Percentiles rank a stretch among this genome's conserved stretches.
phyloP scores from a whole-genome alignment of 164 flowering plant genomes.

The Kingdonia uniflora region DNA sequence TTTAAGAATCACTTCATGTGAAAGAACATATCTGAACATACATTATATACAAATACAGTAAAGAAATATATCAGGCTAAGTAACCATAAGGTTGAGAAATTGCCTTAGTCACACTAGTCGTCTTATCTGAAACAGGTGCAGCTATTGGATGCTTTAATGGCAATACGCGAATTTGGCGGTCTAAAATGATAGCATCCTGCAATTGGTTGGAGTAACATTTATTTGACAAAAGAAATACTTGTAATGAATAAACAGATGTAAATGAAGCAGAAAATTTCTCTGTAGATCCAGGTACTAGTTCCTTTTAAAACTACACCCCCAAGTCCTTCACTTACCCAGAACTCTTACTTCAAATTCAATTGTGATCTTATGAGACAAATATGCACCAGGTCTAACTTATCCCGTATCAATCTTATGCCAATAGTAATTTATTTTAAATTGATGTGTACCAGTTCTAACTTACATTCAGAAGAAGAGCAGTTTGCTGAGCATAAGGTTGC shows the following conservation, averaged over 20 bases:
- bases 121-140: background rate
- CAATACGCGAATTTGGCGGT: slow-evolving; percentile 10
- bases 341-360: background rate
- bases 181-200: slow-evolving; percentile 16
- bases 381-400: background rate
- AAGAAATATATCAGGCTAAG: background rate
- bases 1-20: background rate
- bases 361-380: background rate
- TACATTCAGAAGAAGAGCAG: slow-evolving; percentile 18
- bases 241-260: background rate
- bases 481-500: slow-evolving; percentile 17
- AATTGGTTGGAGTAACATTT: background rate
- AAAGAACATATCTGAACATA: background rate
- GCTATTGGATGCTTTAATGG: background rate
- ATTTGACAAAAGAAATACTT: no score
- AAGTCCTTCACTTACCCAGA: background rate
- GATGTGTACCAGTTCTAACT: slow-evolving; percentile 1
- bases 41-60: background rate
- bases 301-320: background rate
- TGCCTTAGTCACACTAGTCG: background rate
- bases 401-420: background rate
- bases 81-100: background rate
- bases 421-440: background rate
- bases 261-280: background rate
- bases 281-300: no score